Base-by-base conservation (phyloP, 176 grass and related monocot genomes). In the Urochloa ruziziensis region DNA sequence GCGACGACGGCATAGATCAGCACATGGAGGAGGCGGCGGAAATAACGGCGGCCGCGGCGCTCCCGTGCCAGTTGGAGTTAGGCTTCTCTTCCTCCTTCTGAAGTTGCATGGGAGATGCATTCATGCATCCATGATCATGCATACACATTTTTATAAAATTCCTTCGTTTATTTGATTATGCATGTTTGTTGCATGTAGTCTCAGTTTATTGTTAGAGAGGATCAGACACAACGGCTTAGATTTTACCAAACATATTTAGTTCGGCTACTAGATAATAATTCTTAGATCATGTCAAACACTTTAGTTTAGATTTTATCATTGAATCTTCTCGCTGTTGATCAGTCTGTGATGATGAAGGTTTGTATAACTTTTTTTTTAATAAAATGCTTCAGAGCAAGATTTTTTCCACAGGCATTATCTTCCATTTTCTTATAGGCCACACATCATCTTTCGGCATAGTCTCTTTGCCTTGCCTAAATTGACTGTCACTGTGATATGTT, bases 21-120 rank as follows among this genome's bases (percentile, higher is more conserved):
- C 83, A 62, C 30, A 85, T 79, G 74, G 52, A 67, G n/a, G 75
- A 81, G 37, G 14, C 51, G 16, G 42, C 39, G 8, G 16, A 73
- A 1, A 7, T 56, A 1, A 10, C 48, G 37, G 32, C 11, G 37
- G 24, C 11, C 13, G 57, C 67, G 23, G n/a, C n/a, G n/a, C n/a
- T n/a, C n/a, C 70, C 58, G 42, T 89, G 82, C 63, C 77, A 85
- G 19, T 47, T 89, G 34, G 70, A 81, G 77, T 37, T 89, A 85
- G 88, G 83, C 42, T 76, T 81, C 52, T 70, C 4, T 4, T 37
- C 86, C 47, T 77, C 73, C 19, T 73, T 84, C 67, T 74, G 30
- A 85, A n/a, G n/a, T n/a, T 80, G 68, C 87, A 68, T 74, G 78
- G 11, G 37, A 79, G 76, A 86, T 78, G 54, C 16, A 53, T 67